These are phyloP conservation scores for Exserohilum rostratum DNA, from an alignment of 2,329 filamentous ascomycete genomes.

Conservation along the genomic window DNA sequence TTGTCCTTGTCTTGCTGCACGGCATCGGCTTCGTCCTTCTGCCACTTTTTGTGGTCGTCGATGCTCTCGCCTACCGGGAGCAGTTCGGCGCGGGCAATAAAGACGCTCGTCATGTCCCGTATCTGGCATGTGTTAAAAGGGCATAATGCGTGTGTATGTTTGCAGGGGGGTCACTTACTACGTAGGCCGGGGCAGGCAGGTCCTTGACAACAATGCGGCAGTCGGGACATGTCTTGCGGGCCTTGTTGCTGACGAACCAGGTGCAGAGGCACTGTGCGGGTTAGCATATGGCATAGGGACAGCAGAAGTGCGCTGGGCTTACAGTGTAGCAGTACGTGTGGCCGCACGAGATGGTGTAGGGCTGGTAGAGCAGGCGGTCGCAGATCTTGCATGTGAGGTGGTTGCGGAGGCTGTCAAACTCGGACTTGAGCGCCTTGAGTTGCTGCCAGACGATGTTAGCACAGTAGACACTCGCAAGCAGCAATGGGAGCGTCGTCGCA, in stretches of 20 bases:
- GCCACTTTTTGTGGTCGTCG: constrained; percentile 64
- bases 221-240: constrained; percentile 71
- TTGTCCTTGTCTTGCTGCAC: constrained; percentile 67
- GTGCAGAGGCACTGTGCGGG: constrained; percentile 60
- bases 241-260: constrained; percentile 60
- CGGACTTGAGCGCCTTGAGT: constrained; percentile 50
- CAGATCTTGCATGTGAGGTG: constrained; percentile 72
- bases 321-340: constrained; percentile 76
- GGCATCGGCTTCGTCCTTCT: constrained; percentile 64
- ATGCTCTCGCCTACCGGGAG: constrained; percentile 68
- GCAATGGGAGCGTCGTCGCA: constrained; percentile 11
- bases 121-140: constrained; percentile 52
- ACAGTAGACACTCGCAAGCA: background rate
- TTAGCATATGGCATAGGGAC: constrained; percentile 31
- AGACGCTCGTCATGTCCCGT: constrained; percentile 68
- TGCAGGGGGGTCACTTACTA: constrained; percentile 59
- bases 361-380: constrained; percentile 71
- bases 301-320: constrained; percentile 37
- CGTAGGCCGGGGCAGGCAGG: constrained; percentile 68
- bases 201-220: constrained; percentile 65
- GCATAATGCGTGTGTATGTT: background rate
- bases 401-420: constrained; percentile 66
- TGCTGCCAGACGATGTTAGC: constrained; percentile 43
- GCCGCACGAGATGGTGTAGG: constrained; percentile 70
- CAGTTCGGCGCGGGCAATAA: constrained; percentile 65